Evolutionary conservation across 768 basidiomycete genomes (phyloP).

Genomic region (Mycena filopes): DNA sequence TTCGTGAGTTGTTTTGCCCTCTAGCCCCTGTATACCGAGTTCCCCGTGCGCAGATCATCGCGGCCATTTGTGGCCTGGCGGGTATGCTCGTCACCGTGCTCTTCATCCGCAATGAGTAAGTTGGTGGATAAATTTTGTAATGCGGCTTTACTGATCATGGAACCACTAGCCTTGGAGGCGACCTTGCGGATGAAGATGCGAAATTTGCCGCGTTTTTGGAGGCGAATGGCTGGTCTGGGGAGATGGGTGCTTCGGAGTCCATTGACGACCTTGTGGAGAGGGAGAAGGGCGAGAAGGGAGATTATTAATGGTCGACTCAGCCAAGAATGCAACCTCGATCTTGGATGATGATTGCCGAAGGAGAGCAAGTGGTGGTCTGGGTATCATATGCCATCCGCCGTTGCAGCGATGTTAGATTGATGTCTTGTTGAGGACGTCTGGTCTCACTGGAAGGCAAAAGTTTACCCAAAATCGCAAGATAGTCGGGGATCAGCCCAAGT

Average conservation of each 20-base stretch:
- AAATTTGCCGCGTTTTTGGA: conserved; percentile 69
- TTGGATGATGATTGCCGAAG: no score
- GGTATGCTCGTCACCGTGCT: conserved; percentile 76
- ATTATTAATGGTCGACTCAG: background rate
- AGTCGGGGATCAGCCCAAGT: background rate
- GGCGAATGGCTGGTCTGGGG: conserved; percentile 73
- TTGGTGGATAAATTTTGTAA: conserved; percentile 63
- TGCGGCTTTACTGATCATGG: conserved; percentile 63
- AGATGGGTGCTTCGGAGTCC: conserved; percentile 53
- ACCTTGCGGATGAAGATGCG: conserved; percentile 73
- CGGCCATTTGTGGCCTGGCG: conserved; percentile 71
- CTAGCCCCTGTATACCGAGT: background rate
- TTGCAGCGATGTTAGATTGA: no score
- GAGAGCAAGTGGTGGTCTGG: no score
- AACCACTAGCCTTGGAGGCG: conserved; percentile 76
- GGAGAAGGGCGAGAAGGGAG: conserved; percentile 71
- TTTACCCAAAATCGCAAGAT: no score
- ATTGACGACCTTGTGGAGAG: conserved; percentile 69
- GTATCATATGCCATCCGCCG: no score
- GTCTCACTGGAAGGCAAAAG: no score
- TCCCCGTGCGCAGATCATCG: conserved; percentile 36
- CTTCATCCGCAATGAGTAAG: conserved; percentile 25
- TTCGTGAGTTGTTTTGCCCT: conserved; percentile 3
- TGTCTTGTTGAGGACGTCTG: no score
- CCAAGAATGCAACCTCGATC: background rate